phyloP scores from a whole-genome alignment of 352 stramenopile genomes.

The Plasmopara muralis region DNA sequence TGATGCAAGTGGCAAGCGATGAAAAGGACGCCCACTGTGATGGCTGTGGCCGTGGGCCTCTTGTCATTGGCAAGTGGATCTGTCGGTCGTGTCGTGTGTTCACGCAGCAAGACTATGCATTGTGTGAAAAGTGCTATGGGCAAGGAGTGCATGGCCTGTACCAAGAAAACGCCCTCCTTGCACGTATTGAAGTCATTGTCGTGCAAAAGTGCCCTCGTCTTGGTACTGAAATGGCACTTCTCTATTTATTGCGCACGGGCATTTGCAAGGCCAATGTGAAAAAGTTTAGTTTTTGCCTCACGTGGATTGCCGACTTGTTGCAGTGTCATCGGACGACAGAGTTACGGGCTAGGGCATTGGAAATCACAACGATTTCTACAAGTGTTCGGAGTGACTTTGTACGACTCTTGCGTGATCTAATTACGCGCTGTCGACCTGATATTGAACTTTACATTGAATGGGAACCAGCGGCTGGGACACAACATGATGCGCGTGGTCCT shows the following conservation, averaged over 20 bases:
- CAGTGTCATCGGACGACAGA: conserved; percentile 57
- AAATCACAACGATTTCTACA: conserved; percentile 66
- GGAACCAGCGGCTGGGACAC: conserved; percentile 36
- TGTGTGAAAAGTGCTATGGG: conserved; percentile 75
- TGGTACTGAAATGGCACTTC: conserved; percentile 41
- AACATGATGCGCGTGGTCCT: conserved; percentile 13
- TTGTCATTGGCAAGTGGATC: conserved; percentile 52
- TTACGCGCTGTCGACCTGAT: conserved; percentile 47
- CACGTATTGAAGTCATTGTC: conserved; percentile 58
- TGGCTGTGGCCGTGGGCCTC: conserved; percentile 49
- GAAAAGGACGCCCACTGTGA: conserved; percentile 58
- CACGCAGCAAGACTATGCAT: conserved; percentile 42
- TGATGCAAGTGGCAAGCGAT: conserved; percentile 10
- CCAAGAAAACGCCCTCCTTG: conserved; percentile 53
- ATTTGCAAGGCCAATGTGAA: conserved; percentile 80
- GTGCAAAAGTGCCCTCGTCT: conserved; percentile 52
- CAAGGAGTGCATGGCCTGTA: conserved; percentile 67
- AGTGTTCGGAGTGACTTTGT: conserved; percentile 66
- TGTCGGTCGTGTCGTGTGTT: conserved; percentile 53
- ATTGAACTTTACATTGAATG: conserved; percentile 71
- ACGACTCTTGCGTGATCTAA: conserved; percentile 45
- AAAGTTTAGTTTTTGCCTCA: conserved; percentile 78
- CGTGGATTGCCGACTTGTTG: conserved; percentile 68
- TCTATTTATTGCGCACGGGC: conserved; percentile 52
- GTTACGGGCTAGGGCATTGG: conserved; percentile 53